These are phyloP conservation scores for Diaporthe velutina DNA, from an alignment of 2,329 filamentous ascomycete genomes.

Conservation along the genomic window DNA sequence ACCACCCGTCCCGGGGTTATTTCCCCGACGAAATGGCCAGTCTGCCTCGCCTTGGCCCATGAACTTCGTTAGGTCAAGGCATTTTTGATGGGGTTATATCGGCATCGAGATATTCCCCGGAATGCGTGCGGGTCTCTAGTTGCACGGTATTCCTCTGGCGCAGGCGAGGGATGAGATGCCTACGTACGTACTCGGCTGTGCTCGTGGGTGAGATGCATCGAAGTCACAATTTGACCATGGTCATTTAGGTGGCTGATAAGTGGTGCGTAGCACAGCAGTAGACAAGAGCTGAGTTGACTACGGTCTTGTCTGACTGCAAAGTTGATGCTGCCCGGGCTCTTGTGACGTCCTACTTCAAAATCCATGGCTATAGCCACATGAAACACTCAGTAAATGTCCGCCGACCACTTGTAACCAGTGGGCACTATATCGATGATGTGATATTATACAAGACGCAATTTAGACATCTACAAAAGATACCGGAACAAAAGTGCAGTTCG, in stretches of 20 bases:
- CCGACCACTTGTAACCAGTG: not conserved
- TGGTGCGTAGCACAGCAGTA: not conserved
- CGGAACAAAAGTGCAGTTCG: not conserved
- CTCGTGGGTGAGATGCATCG: not conserved
- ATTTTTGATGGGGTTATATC: not conserved
- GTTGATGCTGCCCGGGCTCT: not conserved
- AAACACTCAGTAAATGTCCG: not conserved
- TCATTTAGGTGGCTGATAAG: not conserved
- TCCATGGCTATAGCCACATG: not conserved
- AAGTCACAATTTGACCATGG: not conserved
- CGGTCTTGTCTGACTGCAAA: not conserved
- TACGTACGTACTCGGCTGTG: not conserved
- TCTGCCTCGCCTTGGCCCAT: constrained; percentile 29
- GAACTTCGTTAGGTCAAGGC: not conserved
- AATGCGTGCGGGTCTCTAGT: not conserved
- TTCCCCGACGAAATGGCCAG: constrained; percentile 4
- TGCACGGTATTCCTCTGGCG: not conserved
- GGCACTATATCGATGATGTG: not conserved
- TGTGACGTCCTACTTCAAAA: not conserved
- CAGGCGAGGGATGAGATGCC: not conserved
- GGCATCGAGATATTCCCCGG: not conserved
- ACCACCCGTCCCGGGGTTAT: not conserved
- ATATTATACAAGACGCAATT: not conserved
- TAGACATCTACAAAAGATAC: not conserved
- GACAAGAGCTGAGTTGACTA: not conserved